Evolutionary conservation across 192 early-diverging fungal genomes (phyloP).

Genomic region (Backusella luteola): DNA sequence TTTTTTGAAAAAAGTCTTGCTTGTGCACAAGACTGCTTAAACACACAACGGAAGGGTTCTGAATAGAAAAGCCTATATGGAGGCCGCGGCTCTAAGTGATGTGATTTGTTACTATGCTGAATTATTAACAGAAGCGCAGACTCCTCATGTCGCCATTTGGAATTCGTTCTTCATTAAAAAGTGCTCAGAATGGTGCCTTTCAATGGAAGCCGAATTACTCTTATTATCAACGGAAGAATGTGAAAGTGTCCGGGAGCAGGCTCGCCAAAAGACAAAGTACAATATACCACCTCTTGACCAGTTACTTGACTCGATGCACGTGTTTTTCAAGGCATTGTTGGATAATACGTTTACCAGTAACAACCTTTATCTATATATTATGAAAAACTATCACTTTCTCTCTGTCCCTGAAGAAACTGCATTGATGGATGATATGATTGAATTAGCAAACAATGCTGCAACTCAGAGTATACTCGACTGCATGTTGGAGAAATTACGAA

Average conservation of each 20-base stretch:
- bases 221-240: background rate
- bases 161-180: background rate
- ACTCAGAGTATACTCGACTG: background rate
- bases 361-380: background rate
- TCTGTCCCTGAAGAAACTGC: background rate
- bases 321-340: conserved; percentile 2
- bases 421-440: background rate
- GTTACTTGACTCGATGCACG: conserved; percentile 3
- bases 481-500: background rate
- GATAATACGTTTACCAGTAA: background rate
- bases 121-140: background rate
- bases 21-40: background rate
- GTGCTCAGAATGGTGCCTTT: conserved; percentile 17
- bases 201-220: conserved; percentile 12
- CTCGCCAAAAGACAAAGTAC: background rate
- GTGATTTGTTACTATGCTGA: conserved; percentile 8
- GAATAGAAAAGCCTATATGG: background rate
- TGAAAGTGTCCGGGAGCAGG: background rate
- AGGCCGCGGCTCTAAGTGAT: background rate
- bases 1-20: background rate
- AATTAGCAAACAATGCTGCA: background rate
- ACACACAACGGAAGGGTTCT: background rate
- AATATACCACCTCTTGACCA: background rate
- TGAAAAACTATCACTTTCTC: conserved; percentile 10
- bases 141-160: conserved; percentile 11